phyloP scores from a whole-genome alignment of 345 rosid species.

The Rhodamnia argentea region DNA sequence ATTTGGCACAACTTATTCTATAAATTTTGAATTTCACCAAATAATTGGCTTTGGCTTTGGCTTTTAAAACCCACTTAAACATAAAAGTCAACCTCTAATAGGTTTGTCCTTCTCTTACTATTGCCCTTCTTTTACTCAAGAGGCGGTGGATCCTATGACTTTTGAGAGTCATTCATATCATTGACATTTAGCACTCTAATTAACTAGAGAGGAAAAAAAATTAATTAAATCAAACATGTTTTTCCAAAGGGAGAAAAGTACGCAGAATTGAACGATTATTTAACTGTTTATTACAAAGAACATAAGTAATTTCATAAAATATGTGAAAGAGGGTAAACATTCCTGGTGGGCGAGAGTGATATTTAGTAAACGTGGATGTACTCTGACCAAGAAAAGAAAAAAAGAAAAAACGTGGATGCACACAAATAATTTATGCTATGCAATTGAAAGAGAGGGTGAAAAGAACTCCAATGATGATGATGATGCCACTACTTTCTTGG shows the following conservation, averaged over 20 bases:
- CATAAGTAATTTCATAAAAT: not conserved
- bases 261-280: not conserved
- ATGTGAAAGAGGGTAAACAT: not conserved
- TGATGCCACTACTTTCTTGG: not conserved
- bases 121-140: not conserved
- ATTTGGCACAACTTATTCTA: not conserved
- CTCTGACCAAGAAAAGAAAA: too few species aligned
- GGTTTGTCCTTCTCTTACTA: not conserved
- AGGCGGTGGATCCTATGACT: not conserved
- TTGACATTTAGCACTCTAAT: not conserved
- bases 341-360: not conserved
- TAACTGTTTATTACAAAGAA: not conserved
- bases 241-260: not conserved
- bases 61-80: not conserved
- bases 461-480: not conserved
- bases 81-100: not conserved
- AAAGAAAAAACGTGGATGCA: not conserved
- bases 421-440: not conserved
- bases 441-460: not conserved
- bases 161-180: not conserved
- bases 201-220: not conserved
- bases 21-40: not conserved
- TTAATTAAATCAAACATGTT: not conserved
- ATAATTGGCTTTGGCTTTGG: not conserved
- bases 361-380: not conserved